Base-by-base conservation (phyloP, 2,329 filamentous ascomycete species). In the Stylonectria norvegica region DNA sequence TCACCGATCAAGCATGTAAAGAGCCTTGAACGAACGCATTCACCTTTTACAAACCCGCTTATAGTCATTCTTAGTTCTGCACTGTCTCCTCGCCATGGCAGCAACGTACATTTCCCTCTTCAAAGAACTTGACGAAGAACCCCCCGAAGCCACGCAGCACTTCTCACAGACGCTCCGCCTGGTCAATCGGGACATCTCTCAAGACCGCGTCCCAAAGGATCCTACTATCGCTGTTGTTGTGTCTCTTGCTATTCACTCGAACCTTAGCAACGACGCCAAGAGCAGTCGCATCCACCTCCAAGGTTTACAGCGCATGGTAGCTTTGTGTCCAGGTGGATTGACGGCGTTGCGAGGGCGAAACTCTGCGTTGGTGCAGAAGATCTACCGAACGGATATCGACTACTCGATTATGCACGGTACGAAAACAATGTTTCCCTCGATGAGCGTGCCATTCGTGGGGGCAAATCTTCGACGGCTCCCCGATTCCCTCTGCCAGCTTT, bases 41-140 rank as follows among this genome's bases (percentile, higher is more conserved):
- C 5, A 3, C 6, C 5, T 6, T 11, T 6, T 29, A 14, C 6
- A 8, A 10, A 29, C 15, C 22, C 15, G n/a, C 27, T 29, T n/a
- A 29, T 14, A 5, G n/a, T n/a, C n/a, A n/a, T n/a, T 15, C 9
- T 11, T 17, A 54, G 50, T 52, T 8, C 29, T 53, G 8, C 51
- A 53, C 28, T 53, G 48, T 23, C 37, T 54, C 4, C 48, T 54
- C 12, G 51, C 46, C 0, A 54, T 53, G 51, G 36, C 41, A 9
- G 43, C 48, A 23, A 52, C 51, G 2, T 50, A 48, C 11, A 38
- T 52, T 11, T 41, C 40, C 12, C 23, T 54, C 32, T 43, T 54
- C 20, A 31, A 40, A 15, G 47, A 40, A 22, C 27, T 42, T 10
- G 44, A 39, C 15, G 33, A 41, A 5, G 51, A 54, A 41, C 45